These are phyloP conservation scores for Plasmopara muralis DNA, from an alignment of 352 stramenopile genomes.

Conservation along the genomic window DNA sequence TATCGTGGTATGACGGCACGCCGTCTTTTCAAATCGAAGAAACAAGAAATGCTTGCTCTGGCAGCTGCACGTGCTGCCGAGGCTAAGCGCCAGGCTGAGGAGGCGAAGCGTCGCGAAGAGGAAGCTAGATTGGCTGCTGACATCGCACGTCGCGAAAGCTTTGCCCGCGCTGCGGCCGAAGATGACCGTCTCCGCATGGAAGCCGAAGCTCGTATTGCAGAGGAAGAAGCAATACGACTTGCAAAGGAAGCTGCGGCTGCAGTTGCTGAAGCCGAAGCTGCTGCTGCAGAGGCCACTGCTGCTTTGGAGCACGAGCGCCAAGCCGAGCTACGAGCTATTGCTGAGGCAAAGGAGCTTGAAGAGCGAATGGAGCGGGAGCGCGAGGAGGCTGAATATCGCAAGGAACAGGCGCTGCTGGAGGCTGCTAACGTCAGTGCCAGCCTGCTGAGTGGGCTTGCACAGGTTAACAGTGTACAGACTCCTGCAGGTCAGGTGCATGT, in stretches of 20 bases:
- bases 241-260: conserved; percentile 56
- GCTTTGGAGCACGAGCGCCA: conserved; percentile 78
- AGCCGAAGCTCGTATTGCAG: conserved; percentile 60
- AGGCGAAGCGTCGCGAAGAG: conserved; percentile 80
- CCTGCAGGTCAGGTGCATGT: conserved; percentile 67
- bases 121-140: conserved; percentile 54
- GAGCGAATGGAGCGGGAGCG: conserved; percentile 52
- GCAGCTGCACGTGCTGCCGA: conserved; percentile 68
- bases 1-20: conserved; percentile 77
- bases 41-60: conserved; percentile 78
- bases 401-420: conserved; percentile 53
- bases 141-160: conserved; percentile 67
- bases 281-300: conserved; percentile 66
- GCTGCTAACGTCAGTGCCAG: conserved; percentile 73
- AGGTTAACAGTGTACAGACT: conserved; percentile 71
- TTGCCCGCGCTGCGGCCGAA: conserved; percentile 49
- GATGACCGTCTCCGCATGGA: conserved; percentile 72
- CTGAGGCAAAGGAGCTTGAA: conserved; percentile 69
- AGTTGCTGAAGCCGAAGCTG: conserved; percentile 48
- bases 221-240: conserved; percentile 66
- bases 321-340: conserved; percentile 72
- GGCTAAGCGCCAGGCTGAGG: conserved; percentile 62
- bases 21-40: conserved; percentile 74
- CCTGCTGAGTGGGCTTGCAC: conserved; percentile 64
- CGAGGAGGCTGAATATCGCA: conserved; percentile 51